Conservation (phyloP, 768 basidiomycete genomes). For the Polyporus arcularius region DNA sequence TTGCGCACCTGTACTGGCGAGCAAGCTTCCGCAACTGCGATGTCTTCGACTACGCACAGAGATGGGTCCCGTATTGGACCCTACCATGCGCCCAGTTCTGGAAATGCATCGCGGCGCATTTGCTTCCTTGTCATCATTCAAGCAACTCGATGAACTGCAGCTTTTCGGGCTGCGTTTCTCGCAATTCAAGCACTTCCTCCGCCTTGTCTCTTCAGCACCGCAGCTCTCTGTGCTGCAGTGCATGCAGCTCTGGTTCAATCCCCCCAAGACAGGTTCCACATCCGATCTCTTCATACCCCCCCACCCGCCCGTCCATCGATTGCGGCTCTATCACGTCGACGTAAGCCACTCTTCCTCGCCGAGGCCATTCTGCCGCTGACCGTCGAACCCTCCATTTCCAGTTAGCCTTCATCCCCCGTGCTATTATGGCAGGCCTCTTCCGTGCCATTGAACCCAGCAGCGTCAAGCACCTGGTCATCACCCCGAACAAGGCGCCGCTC, state of each 20-base stretch:
- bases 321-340: background rate
- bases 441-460: background rate
- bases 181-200: background rate
- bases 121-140: background rate
- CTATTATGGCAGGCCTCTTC: background rate
- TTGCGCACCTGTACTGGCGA: background rate
- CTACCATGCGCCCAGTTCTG: background rate
- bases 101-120: background rate
- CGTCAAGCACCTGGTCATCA: background rate
- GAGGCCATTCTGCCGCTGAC: background rate
- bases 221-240: background rate
- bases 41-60: background rate
- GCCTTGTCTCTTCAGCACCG: background rate
- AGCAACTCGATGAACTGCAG: background rate
- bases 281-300: background rate
- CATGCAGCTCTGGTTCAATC: background rate
- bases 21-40: background rate
- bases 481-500: background rate
- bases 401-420: background rate
- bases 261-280: background rate
- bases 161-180: background rate
- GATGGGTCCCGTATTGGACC: background rate
- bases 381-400: background rate
- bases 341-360: background rate
- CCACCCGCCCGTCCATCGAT: background rate